Base-by-base conservation (phyloP, 2,329 filamentous ascomycete species). In the Tolypocladium cylindrosporum region DNA sequence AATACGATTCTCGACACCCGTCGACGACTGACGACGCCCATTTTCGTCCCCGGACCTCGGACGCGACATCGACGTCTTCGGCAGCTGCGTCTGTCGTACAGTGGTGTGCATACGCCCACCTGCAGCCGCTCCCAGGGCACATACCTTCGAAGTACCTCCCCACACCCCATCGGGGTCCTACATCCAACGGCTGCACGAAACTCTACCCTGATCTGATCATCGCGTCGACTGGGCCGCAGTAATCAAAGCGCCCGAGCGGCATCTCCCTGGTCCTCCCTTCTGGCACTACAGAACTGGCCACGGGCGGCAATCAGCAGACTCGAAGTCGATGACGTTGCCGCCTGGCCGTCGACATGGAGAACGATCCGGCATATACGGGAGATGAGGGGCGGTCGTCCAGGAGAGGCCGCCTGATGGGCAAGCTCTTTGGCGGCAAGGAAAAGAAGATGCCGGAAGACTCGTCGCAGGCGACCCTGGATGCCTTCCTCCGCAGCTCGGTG, bases 381-480 rank as follows among this genome's bases (percentile, higher is more conserved):
- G 70, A 74, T 58, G 75, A 77, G 60, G 72, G 69, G 59, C 71
- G 73, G 58, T 68, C 69, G 60, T 77, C 77, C 41, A 77, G 74
- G 68, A 74, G 78, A 65, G 77, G 78, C 65, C 82, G 84, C 60
- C 71, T 87, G 53, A 86, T 86, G 79, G 83, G 83, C 63, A 85
- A 84, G 74, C 74, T 87, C 59, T 85, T 85, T 66, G 76, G 77
- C 58, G 69, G 70, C 61, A 78, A 74, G 66, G 77, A 77, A 57
- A 69, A 73, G 55, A 65, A 66, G 39, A 19, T 42, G 21, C 57
- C 70, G 21, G 69, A 67, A 58, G 69, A 71, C 55, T 72, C 71
- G 14, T 72, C 71, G 48, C 58, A 60, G 48, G 73, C 72, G 64
- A 78, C 82, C 55, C 74, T 87, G 61, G 78, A 85, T 66, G 79